Evolutionary conservation across 148 eudicot genomes (phyloP).

Genomic region (Chenopodium suecicum): DNA sequence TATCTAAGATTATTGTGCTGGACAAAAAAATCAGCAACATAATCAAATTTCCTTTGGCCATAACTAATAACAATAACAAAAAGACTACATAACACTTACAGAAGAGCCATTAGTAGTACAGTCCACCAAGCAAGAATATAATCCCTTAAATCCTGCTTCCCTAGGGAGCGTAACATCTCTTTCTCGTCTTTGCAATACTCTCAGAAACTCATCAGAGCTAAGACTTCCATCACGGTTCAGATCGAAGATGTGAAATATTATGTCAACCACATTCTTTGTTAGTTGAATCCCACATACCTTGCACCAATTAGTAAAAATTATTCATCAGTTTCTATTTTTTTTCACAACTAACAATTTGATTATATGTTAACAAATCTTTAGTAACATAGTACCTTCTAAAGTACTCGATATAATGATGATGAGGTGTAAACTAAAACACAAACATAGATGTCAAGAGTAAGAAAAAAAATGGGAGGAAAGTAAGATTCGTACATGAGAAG

Average conservation of each 20-base stretch:
- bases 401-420: too few species aligned
- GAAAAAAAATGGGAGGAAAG: too few species aligned
- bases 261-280: slow-evolving; percentile 58
- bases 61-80: background rate
- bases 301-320: background rate
- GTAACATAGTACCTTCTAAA: too few species aligned
- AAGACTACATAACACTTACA: slow-evolving; percentile 13
- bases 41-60: background rate
- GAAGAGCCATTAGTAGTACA: slow-evolving; percentile 52
- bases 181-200: slow-evolving; percentile 67
- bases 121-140: slow-evolving; percentile 62
- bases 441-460: too few species aligned
- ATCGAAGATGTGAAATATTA: slow-evolving; percentile 78
- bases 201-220: slow-evolving; percentile 76
- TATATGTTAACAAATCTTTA: too few species aligned
- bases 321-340: background rate
- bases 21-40: background rate
- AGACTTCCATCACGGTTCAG: slow-evolving; percentile 67
- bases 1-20: background rate
- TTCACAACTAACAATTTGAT: too few species aligned
- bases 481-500: slow-evolving; percentile 57
- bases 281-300: slow-evolving; percentile 84
- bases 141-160: slow-evolving; percentile 45
- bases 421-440: too few species aligned
- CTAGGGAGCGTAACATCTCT: slow-evolving; percentile 35